A percentile compares a stretch with the other conserved stretches of the same genome.
Evolutionary conservation across 1,139 yeast species (phyloP).

Genomic region (Pichia sp.): DNA sequence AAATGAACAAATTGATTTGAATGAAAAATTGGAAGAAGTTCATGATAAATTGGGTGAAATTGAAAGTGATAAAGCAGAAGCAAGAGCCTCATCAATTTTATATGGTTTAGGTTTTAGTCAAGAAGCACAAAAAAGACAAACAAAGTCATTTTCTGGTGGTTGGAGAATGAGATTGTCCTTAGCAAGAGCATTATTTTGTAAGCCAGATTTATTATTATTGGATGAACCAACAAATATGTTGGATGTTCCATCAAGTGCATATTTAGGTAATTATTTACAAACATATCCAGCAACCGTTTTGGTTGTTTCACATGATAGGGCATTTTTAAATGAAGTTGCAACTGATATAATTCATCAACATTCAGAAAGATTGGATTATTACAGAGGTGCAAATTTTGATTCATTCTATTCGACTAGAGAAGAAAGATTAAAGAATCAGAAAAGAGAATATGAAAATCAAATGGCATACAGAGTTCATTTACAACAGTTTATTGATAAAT

Average conservation of each 20-base stretch:
- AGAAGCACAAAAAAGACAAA: constrained; percentile 74
- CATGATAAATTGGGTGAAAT: constrained; percentile 79
- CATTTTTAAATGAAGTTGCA: constrained; percentile 94
- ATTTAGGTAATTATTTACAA: constrained; percentile 81
- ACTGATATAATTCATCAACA: constrained; percentile 97
- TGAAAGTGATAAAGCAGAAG: constrained; percentile 97
- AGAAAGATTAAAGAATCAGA: constrained; percentile 88
- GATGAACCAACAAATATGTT: constrained; percentile 99
- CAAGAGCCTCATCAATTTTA: constrained; percentile 92
- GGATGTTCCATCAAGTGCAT: constrained; percentile 98
- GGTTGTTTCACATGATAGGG: constrained; percentile 96
- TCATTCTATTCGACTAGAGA: constrained; percentile 89
- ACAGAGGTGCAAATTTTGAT: constrained; percentile 91
- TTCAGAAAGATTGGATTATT: constrained; percentile 91
- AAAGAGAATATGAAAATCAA: constrained; percentile 93
- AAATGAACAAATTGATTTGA: constrained; percentile 83
- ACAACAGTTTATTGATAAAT: constrained; percentile 91
- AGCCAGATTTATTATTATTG: constrained; percentile 83
- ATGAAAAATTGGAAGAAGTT: constrained; percentile 67
- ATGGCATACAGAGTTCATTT: constrained; percentile 92
- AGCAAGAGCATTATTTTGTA: constrained; percentile 95
- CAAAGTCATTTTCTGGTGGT: constrained; percentile 96
- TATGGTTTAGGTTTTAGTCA: constrained; percentile 89
- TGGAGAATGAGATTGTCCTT: constrained; percentile 99
- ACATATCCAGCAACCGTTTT: constrained; percentile 86